Percentiles rank a stretch among this genome's conserved stretches.
Evolutionary conservation across 2,329 filamentous ascomycete species (phyloP).

Genomic region (Ceratocystis huliohia): DNA sequence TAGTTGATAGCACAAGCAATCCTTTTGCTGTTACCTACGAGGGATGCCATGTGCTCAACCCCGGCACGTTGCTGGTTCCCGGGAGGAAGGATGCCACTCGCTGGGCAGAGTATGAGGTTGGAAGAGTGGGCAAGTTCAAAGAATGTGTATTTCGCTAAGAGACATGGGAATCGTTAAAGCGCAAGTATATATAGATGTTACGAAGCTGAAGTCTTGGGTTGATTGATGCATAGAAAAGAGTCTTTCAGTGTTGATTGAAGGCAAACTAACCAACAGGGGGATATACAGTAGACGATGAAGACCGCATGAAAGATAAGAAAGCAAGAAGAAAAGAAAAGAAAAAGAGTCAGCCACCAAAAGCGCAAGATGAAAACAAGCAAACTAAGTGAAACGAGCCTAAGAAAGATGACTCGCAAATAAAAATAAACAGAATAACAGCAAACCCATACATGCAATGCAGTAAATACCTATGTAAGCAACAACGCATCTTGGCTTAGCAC

Average conservation of each 20-base stretch:
- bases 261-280: constrained; percentile 1
- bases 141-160: constrained; percentile 44
- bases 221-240: neutral
- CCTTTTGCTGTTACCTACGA: constrained; percentile 86
- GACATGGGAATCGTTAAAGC: neutral
- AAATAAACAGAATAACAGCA: neutral
- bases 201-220: neutral
- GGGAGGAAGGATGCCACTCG: constrained; percentile 55
- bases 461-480: constrained; percentile 36
- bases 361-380: neutral
- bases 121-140: constrained; percentile 47
- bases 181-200: neutral
- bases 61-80: constrained; percentile 59
- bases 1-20: constrained; percentile 70
- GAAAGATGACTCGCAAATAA: neutral
- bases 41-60: constrained; percentile 92
- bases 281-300: neutral
- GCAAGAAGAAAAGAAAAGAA: neutral
- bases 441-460: neutral
- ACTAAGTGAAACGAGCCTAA: neutral
- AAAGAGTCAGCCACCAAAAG: neutral
- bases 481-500: constrained; percentile 48
- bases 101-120: constrained; percentile 80
- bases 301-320: neutral
- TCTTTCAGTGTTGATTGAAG: neutral